A percentile compares a stretch with the other conserved stretches of the same genome.
Conservation (phyloP, 2,329 filamentous ascomycete genomes). For the Phaeomoniella chlamydospora region DNA sequence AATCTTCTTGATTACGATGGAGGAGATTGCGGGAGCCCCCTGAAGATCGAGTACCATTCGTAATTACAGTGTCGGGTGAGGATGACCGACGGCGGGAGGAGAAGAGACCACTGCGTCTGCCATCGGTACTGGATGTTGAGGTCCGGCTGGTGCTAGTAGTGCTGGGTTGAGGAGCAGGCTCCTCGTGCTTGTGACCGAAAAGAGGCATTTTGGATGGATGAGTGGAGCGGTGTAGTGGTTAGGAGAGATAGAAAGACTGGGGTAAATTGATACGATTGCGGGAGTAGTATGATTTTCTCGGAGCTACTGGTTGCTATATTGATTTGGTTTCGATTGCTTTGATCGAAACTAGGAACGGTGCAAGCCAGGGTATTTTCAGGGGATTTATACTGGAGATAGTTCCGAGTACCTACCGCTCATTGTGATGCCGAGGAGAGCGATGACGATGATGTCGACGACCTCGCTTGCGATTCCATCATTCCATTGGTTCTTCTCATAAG, state of each 20-base stretch:
- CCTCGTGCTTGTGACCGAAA: slow-evolving; percentile 9
- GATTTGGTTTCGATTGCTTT: no score
- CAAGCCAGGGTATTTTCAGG: no score
- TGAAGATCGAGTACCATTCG: slow-evolving; percentile 10
- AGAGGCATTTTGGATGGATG: slow-evolving; percentile 9
- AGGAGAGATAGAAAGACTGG: no score
- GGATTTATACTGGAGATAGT: no score
- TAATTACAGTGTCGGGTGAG: slow-evolving; percentile 11
- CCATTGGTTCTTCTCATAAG: no score
- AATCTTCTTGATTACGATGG: slow-evolving; percentile 39
- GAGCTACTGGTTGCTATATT: no score
- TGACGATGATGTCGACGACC: neutral
- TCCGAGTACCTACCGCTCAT: neutral
- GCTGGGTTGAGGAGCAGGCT: slow-evolving; percentile 6
- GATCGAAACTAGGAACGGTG: no score
- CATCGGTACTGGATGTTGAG: slow-evolving; percentile 9
- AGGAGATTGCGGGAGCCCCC: slow-evolving; percentile 18
- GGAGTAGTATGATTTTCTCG: no score
- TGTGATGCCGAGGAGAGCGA: no score
- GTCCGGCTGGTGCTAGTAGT: slow-evolving; percentile 3
- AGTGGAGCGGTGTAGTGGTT: neutral
- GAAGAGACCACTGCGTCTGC: slow-evolving; percentile 14
- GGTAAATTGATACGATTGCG: no score
- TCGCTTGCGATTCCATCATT: neutral
- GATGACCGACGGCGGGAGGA: slow-evolving; percentile 22